Base-by-base conservation (phyloP, 2,329 filamentous ascomycete species). In the Colletotrichum agaves region DNA sequence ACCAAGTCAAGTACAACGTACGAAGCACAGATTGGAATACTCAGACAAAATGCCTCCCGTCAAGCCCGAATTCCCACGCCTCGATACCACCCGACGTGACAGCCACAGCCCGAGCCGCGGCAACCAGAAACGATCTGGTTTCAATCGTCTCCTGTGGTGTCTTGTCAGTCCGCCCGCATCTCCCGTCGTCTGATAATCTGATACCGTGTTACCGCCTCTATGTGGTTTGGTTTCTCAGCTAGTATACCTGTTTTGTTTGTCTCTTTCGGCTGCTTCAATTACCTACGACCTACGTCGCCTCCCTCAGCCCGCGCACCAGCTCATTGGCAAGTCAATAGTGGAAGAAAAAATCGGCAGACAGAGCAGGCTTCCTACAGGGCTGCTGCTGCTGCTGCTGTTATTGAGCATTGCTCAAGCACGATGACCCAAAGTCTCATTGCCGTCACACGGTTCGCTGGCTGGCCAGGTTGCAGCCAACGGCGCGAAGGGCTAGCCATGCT, bases 41-140 rank as follows among this genome's bases (percentile, higher is more conserved):
- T 15, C 44, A 11, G 15, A 27, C 44, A 50, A 35, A 52, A 12
- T 41, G 17, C 50, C 37, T 59, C 35, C 17, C 44, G 61, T 58
- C 44, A 35, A 49, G 21, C 7, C 23, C 44, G 35, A 31, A 61
- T 49, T 37, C 33, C 39, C 35, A n/a, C 44, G 46, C 27, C 33
- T 44, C 44, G 37, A 47, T 49, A 44, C 39, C 21, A 44, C 55
- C 44, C 4, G 27, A 50, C 8, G 63, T 50, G 57, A 63, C 43
- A 63, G 63, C 59, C 59, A 67, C 27, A 49, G 59, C 63, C 39
- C 37, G 27, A 46, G 63, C 37, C 4, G 31, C 37, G 44, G 44
- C 35, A 57, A 47, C 27, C 50, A 63, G 62, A 53, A 55, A 63
- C 52, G 31, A 21, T 12, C 19, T 44, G 46, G 21, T 53, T 58